Percentiles rank a stretch among this genome's conserved stretches.
Evolutionary conservation across 108 stramenopile species (phyloP).

Genomic region (Discostella stelligeroides): DNA sequence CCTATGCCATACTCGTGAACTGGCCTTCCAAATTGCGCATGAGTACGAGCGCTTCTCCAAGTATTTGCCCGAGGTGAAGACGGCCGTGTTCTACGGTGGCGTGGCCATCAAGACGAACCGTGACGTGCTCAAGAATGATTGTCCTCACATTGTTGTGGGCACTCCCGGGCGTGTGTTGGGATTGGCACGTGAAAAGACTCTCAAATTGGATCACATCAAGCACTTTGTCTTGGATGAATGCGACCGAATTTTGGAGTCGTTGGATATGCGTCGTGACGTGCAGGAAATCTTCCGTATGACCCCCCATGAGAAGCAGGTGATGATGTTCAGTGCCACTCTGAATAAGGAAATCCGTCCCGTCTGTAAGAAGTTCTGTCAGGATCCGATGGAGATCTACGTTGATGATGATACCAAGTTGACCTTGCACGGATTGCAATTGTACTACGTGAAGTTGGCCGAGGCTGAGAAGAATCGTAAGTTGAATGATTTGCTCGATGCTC

Average conservation of each 20-base stretch:
- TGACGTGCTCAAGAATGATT: conserved; percentile 92
- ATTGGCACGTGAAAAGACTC: conserved; percentile 89
- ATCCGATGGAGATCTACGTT: conserved; percentile 98
- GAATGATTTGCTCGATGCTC: conserved; percentile 96
- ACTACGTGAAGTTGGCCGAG: conserved; percentile 96
- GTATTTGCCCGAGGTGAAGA: conserved; percentile 97
- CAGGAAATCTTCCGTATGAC: conserved; percentile 99
- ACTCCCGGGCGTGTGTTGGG: conserved; percentile 95
- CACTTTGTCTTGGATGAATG: conserved; percentile 99
- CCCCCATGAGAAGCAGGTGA: conserved; percentile 98
- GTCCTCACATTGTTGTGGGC: conserved; percentile 98
- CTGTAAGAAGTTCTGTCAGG: conserved; percentile 99
- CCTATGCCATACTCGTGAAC: conserved; percentile 98
- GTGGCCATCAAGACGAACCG: conserved; percentile 86
- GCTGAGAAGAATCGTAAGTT: conserved; percentile 99
- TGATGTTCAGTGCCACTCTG: conserved; percentile 99
- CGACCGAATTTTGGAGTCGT: conserved; percentile 96
- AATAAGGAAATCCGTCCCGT: conserved; percentile 98
- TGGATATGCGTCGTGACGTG: conserved; percentile 98
- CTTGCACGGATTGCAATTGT: conserved; percentile 98
- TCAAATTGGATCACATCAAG: conserved; percentile 95
- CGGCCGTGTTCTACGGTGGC: conserved; percentile 98
- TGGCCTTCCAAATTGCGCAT: conserved; percentile 99
- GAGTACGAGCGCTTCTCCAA: conserved; percentile 99
- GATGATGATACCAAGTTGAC: conserved; percentile 99